phyloP scores from a whole-genome alignment of 805 yeast species.

The Myxozyma melibiosi region DNA sequence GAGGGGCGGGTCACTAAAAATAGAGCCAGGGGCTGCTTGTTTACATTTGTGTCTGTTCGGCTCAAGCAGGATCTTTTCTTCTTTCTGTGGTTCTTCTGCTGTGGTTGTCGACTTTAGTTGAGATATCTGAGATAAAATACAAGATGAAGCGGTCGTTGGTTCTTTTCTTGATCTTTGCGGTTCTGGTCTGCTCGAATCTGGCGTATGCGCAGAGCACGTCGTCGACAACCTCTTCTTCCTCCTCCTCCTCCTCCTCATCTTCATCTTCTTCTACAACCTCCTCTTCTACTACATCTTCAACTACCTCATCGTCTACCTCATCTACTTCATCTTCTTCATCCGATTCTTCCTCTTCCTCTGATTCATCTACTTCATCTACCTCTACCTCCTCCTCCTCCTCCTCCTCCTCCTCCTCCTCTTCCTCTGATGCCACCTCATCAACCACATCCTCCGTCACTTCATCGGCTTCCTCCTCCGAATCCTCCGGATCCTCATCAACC shows the following conservation, averaged over 20 bases:
- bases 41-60: not conserved
- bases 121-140: too few relatives aligned
- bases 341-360: not conserved
- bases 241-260: not conserved
- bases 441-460: not conserved
- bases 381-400: not conserved
- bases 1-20: not conserved
- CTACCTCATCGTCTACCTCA: not conserved
- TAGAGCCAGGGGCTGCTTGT: constrained; percentile 2
- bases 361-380: not conserved
- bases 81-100: not conserved
- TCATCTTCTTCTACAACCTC: constrained; percentile 7
- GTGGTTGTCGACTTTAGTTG: too few relatives aligned
- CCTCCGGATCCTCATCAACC: not conserved
- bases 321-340: not conserved
- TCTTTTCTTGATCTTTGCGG: not conserved
- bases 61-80: not conserved
- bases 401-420: not conserved
- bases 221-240: not conserved
- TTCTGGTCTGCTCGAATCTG: not conserved
- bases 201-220: not conserved
- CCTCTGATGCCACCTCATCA: not conserved
- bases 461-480: not conserved
- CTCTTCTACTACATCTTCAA: not conserved
- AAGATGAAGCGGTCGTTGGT: constrained; percentile 2